Conservation (phyloP, 805 yeast species). For the Hermanozyma aechmeae region DNA sequence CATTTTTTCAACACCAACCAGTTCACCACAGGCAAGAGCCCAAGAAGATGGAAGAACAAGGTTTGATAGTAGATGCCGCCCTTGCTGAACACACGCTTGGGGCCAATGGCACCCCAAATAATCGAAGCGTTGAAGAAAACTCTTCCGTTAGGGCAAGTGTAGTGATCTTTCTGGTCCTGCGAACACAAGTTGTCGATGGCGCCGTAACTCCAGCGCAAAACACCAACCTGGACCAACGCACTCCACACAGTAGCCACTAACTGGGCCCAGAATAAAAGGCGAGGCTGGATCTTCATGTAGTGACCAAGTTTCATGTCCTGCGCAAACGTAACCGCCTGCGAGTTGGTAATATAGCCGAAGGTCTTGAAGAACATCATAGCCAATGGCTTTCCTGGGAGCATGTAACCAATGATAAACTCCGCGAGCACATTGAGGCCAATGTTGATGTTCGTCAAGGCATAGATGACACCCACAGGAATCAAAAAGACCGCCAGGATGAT, state of each 20-base stretch:
- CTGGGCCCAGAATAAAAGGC: background rate
- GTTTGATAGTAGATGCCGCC: constrained; percentile 9
- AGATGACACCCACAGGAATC: background rate
- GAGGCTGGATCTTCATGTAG: background rate
- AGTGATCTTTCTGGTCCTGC: background rate
- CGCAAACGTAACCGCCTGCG: background rate
- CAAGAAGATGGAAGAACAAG: constrained; percentile 30
- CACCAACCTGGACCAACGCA: constrained; percentile 32
- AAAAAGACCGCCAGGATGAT: background rate
- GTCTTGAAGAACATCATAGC: constrained; percentile 1
- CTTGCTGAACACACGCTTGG: constrained; percentile 10
- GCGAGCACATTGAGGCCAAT: background rate
- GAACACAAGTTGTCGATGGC: constrained; percentile 8
- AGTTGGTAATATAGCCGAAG: background rate
- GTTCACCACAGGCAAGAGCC: constrained; percentile 23
- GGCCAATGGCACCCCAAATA: constrained; percentile 37
- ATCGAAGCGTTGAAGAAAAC: constrained; percentile 33
- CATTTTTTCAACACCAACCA: constrained; percentile 33
- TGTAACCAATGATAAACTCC: background rate
- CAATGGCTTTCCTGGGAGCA: background rate
- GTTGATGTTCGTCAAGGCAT: background rate
- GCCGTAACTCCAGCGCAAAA: constrained; percentile 34
- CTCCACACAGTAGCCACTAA: background rate
- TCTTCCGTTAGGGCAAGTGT: background rate
- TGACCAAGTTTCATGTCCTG: background rate